These are phyloP conservation scores for Cryptococcus neoformans DNA, from an alignment of 1,284 basidiomycete genomes.

Conservation along the genomic window DNA sequence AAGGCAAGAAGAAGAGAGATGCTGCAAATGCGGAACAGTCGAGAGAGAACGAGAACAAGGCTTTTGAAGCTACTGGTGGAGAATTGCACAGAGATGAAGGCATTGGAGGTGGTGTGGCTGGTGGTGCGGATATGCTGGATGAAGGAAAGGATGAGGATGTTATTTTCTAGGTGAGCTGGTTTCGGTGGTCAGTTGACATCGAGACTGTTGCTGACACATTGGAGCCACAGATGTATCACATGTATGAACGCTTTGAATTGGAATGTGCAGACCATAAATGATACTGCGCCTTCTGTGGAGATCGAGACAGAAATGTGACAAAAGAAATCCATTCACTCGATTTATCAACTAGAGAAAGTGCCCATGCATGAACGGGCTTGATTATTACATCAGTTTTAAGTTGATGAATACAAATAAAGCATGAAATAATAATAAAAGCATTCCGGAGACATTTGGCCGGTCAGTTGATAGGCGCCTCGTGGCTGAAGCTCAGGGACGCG, in stretches of 20 bases:
- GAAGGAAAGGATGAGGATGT: conserved; percentile 82
- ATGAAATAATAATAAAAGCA: too few relatives aligned
- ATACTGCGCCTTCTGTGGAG: neutral
- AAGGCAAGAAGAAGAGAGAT: conserved; percentile 94
- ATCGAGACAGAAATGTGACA: neutral
- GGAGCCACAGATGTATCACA: too few relatives aligned
- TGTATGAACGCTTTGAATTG: too few relatives aligned
- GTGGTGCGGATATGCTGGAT: conserved; percentile 63
- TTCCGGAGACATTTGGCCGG: too few relatives aligned
- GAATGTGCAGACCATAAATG: neutral
- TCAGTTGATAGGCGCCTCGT: too few relatives aligned
- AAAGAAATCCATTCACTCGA: neutral
- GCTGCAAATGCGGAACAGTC: conserved; percentile 33
- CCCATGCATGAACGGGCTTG: neutral
- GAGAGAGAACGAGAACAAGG: conserved; percentile 28
- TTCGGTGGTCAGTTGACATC: neutral
- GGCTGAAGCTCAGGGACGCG: too few relatives aligned
- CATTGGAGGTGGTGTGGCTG: conserved; percentile 41
- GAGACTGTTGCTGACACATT: neutral
- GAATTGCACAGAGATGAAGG: conserved; percentile 48
- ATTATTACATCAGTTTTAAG: too few relatives aligned
- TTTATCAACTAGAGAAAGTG: neutral
- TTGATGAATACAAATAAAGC: too few relatives aligned
- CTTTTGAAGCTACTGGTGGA: conserved; percentile 39
- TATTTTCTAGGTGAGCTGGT: conserved; percentile 63